phyloP scores from a whole-genome alignment of 805 yeast species.

The Komagataella pastoris region DNA sequence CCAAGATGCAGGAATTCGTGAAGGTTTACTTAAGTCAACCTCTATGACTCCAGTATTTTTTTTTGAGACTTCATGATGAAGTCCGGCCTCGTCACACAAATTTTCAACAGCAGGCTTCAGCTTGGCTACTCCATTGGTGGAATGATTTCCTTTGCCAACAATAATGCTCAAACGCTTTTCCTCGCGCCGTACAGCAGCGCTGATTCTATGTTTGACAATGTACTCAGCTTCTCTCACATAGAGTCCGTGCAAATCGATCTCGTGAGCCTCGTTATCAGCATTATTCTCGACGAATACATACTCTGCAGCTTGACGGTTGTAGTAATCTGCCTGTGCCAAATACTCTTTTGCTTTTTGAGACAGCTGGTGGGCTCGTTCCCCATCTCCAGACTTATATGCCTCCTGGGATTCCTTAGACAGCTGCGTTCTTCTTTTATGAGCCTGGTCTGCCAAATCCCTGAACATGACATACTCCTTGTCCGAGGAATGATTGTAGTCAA shows the following conservation, averaged over 20 bases:
- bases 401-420: slow-evolving; percentile 56
- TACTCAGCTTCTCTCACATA: slow-evolving; percentile 81
- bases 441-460: slow-evolving; percentile 56
- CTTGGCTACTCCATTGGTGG: slow-evolving; percentile 71
- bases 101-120: slow-evolving; percentile 81
- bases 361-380: slow-evolving; percentile 55
- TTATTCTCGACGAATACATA: slow-evolving; percentile 83
- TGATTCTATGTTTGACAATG: slow-evolving; percentile 59
- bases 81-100: slow-evolving; percentile 52
- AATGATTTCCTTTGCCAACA: slow-evolving; percentile 89
- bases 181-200: slow-evolving; percentile 40
- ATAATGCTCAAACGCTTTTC: slow-evolving; percentile 65
- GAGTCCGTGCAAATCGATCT: slow-evolving; percentile 88
- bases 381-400: slow-evolving; percentile 69
- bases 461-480: slow-evolving; percentile 51
- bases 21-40: slow-evolving; percentile 39
- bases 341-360: slow-evolving; percentile 58
- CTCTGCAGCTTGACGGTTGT: slow-evolving; percentile 75
- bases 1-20: slow-evolving; percentile 27
- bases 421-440: slow-evolving; percentile 40
- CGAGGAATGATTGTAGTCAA: slow-evolving; percentile 63
- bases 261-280: slow-evolving; percentile 72
- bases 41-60: slow-evolving; percentile 74
- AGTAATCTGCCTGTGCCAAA: slow-evolving; percentile 45
- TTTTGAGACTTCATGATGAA: slow-evolving; percentile 48